Percentiles rank a stretch among this genome's conserved stretches.
These are phyloP conservation scores for Rhizopus arrhizus DNA, from an alignment of 371 early-diverging fungal genomes.

Conservation along the genomic window DNA sequence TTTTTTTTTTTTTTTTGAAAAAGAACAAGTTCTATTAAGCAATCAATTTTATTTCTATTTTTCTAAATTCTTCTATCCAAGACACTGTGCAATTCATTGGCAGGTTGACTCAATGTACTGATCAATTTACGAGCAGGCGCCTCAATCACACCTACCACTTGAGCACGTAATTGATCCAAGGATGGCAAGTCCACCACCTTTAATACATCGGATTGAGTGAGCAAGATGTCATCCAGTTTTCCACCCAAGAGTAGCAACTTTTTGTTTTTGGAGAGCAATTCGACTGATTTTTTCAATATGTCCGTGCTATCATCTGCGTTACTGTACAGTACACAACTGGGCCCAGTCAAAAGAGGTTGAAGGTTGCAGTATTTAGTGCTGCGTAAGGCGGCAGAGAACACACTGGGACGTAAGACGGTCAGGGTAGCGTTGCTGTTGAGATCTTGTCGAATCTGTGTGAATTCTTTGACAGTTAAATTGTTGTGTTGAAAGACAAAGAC, in stretches of 20 bases:
- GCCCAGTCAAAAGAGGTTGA: constrained; percentile 57
- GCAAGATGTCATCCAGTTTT: constrained; percentile 57
- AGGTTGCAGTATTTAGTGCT: constrained; percentile 60
- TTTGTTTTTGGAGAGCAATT: constrained; percentile 58
- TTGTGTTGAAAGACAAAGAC: constrained; percentile 70
- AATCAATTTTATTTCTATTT: background rate
- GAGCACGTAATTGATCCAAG: constrained; percentile 54
- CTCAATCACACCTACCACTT: constrained; percentile 61
- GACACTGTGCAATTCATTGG: constrained; percentile 51
- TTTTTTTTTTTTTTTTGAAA: no score
- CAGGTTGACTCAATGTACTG: constrained; percentile 51
- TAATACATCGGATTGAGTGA: constrained; percentile 57
- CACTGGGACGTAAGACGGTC: constrained; percentile 56
- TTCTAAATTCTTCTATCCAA: constrained; percentile 45
- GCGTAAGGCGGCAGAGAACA: constrained; percentile 58
- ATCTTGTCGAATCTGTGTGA: constrained; percentile 58
- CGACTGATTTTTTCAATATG: constrained; percentile 51
- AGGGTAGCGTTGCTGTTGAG: constrained; percentile 39
- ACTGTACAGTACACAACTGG: constrained; percentile 58
- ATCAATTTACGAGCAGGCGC: constrained; percentile 61
- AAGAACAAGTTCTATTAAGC: no score
- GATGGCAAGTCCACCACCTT: constrained; percentile 62
- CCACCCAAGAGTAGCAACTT: constrained; percentile 69
- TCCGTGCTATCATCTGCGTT: constrained; percentile 34
- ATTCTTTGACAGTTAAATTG: constrained; percentile 66